phyloP scores from a whole-genome alignment of 352 stramenopile species.

The Globisporangium heterothallicum region DNA sequence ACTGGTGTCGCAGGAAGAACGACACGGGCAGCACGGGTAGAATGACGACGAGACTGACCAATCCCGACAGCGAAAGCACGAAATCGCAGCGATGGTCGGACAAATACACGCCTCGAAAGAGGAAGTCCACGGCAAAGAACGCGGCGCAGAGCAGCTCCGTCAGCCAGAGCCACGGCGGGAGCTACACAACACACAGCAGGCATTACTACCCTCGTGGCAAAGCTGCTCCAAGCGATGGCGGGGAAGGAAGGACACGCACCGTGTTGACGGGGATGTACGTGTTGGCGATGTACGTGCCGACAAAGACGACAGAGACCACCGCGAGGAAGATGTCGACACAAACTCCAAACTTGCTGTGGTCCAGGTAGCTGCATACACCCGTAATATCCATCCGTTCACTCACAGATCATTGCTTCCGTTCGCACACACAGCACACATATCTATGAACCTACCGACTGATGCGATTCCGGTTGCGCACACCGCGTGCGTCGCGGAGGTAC shows the following conservation, averaged over 20 bases:
- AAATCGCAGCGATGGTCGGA: slow-evolving; percentile 59
- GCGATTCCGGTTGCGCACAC: slow-evolving; percentile 28
- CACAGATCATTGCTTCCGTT: background rate
- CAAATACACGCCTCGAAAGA: slow-evolving; percentile 70
- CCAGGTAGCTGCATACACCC: slow-evolving; percentile 48
- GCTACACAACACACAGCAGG: slow-evolving; percentile 24
- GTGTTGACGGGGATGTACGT: slow-evolving; percentile 67
- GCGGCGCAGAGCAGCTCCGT: slow-evolving; percentile 59
- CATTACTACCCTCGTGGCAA: no score
- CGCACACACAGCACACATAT: background rate
- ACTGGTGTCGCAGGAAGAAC: slow-evolving; percentile 74
- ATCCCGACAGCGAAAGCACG: slow-evolving; percentile 46
- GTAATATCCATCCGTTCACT: background rate
- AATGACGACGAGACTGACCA: slow-evolving; percentile 60
- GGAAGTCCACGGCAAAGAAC: slow-evolving; percentile 61
- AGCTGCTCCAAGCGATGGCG: no score
- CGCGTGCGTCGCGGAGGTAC: slow-evolving; percentile 20
- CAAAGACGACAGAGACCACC: slow-evolving; percentile 50
- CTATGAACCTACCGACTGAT: slow-evolving; percentile 30
- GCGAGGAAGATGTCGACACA: slow-evolving; percentile 59
- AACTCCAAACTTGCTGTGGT: slow-evolving; percentile 72
- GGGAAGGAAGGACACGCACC: slow-evolving; percentile 29
- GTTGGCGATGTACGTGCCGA: slow-evolving; percentile 64
- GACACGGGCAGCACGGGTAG: slow-evolving; percentile 72
- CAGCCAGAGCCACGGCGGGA: slow-evolving; percentile 63